A percentile compares a stretch with the other conserved stretches of the same genome.
Evolutionary conservation across 2,329 filamentous ascomycete genomes (phyloP).

Genomic region (Fusarium graminum): DNA sequence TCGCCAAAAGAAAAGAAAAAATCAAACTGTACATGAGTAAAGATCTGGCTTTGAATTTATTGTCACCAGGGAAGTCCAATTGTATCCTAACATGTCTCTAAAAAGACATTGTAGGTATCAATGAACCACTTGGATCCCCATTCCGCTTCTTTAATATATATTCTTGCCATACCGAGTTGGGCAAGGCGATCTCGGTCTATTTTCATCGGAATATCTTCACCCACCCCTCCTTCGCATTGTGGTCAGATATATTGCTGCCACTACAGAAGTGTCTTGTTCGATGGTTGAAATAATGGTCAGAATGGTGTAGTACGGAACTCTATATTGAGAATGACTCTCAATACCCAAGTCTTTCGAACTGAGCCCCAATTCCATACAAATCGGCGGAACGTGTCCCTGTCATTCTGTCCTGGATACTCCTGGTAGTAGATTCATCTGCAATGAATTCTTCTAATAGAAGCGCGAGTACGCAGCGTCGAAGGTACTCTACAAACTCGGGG

Average conservation of each 20-base stretch:
- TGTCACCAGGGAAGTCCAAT: background rate
- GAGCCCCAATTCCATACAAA: conserved; percentile 7
- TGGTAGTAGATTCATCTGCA: background rate
- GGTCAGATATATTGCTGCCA: background rate
- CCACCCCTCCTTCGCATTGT: background rate
- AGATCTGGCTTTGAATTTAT: background rate
- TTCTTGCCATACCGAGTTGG: background rate
- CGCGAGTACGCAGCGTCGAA: background rate
- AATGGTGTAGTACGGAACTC: no score
- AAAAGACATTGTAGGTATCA: background rate
- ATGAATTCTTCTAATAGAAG: background rate
- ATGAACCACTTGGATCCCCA: background rate
- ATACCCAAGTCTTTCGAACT: background rate
- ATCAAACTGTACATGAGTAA: background rate
- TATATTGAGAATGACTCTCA: no score
- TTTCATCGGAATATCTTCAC: background rate
- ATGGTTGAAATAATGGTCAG: no score
- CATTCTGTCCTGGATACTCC: background rate
- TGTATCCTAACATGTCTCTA: background rate
- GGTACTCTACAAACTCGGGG: background rate
- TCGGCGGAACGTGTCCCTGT: background rate
- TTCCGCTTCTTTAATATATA: background rate
- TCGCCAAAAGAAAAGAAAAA: background rate
- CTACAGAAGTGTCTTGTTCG: no score
- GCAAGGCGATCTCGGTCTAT: background rate